These are phyloP conservation scores for Penicillium sp. DNA, from an alignment of 2,329 filamentous ascomycete species.

Conservation along the genomic window DNA sequence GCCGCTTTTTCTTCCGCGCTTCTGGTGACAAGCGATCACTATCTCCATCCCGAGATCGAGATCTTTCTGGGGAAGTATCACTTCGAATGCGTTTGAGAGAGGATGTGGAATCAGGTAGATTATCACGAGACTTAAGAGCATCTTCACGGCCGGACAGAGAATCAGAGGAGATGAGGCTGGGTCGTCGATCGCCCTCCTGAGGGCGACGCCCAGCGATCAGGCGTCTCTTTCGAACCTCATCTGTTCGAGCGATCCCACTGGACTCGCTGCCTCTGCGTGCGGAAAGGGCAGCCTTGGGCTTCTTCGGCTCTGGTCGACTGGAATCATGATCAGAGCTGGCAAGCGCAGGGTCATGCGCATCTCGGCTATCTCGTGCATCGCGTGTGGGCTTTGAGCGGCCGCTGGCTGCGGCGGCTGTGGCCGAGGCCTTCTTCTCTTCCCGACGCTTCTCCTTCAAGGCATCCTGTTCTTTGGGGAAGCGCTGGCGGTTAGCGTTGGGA, in stretches of 20 bases:
- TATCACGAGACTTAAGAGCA: constrained; percentile 33
- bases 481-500: constrained; percentile 31
- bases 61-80: constrained; percentile 45
- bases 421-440: constrained; percentile 15
- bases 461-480: constrained; percentile 25
- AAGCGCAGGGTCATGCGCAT: constrained; percentile 27
- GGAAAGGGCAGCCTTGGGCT: constrained; percentile 28
- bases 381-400: constrained; percentile 23
- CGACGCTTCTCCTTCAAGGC: constrained; percentile 30
- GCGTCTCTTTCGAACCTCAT: constrained; percentile 42
- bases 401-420: not conserved
- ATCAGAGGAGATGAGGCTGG: constrained; percentile 44
- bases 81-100: constrained; percentile 44
- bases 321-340: constrained; percentile 37
- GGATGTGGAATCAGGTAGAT: constrained; percentile 24
- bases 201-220: constrained; percentile 46
- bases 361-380: constrained; percentile 14
- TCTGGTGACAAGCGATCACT: constrained; percentile 34
- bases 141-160: constrained; percentile 44
- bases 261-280: constrained; percentile 37
- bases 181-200: constrained; percentile 37
- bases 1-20: constrained; percentile 46
- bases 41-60: constrained; percentile 37
- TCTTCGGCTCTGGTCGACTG: constrained; percentile 27
- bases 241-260: constrained; percentile 26